phyloP scores from a whole-genome alignment of 768 basidiomycete genomes.

The Boletus rufocinnamomeus region DNA sequence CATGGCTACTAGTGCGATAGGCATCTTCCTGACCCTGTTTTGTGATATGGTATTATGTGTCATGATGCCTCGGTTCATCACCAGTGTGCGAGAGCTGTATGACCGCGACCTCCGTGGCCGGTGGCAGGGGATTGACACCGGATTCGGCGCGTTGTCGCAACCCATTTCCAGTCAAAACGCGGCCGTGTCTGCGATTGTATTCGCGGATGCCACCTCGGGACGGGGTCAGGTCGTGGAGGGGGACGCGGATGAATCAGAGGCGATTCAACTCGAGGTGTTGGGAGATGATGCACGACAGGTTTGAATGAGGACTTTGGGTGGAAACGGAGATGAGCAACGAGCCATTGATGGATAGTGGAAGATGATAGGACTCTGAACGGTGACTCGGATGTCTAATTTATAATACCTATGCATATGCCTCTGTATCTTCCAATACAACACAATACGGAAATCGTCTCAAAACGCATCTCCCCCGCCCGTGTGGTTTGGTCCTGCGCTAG shows the following conservation, averaged over 20 bases:
- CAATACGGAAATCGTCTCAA: too few relatives aligned
- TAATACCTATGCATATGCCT: too few relatives aligned
- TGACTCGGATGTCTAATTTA: too few relatives aligned
- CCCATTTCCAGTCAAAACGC: too few relatives aligned
- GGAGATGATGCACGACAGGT: too few relatives aligned
- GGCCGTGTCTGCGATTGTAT: not conserved
- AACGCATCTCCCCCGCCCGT: too few relatives aligned
- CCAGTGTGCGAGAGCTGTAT: constrained; percentile 6
- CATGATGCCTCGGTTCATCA: constrained; percentile 12
- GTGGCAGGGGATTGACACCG: constrained; percentile 1
- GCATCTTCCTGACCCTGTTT: not conserved
- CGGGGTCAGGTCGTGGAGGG: not conserved
- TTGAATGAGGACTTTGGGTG: not conserved
- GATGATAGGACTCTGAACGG: too few relatives aligned
- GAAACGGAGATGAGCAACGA: too few relatives aligned
- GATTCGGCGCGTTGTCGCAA: constrained; percentile 1
- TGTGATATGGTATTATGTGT: not conserved
- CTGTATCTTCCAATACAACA: too few relatives aligned
- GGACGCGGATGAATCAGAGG: not conserved
- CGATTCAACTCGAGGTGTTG: not conserved
- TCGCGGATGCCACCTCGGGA: not conserved
- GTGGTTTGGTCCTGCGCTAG: too few relatives aligned
- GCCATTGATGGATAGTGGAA: too few relatives aligned
- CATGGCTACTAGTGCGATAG: too few relatives aligned
- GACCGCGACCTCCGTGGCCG: not conserved